Percentiles rank a stretch among this genome's conserved stretches.
These are phyloP conservation scores for Pythium chondricola DNA, from an alignment of 352 stramenopile genomes.

Conservation along the genomic window DNA sequence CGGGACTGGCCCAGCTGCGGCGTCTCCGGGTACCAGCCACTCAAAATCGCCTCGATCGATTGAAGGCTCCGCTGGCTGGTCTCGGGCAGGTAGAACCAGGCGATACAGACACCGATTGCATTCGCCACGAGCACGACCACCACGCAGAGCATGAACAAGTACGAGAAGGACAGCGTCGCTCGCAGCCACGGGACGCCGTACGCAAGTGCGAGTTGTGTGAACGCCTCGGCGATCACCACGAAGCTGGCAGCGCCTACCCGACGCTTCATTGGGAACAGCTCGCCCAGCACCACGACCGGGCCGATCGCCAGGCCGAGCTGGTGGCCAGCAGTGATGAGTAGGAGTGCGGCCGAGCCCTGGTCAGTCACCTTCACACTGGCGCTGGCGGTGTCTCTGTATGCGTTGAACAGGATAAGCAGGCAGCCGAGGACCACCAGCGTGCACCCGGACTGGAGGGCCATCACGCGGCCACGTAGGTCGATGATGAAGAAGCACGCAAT, in stretches of 20 bases:
- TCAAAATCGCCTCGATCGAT: slow-evolving; percentile 74
- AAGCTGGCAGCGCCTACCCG: slow-evolving; percentile 60
- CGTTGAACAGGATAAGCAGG: slow-evolving; percentile 39
- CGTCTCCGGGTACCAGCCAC: slow-evolving; percentile 65
- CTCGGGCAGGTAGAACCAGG: slow-evolving; percentile 67
- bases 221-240: slow-evolving; percentile 51
- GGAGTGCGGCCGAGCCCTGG: slow-evolving; percentile 46
- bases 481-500: slow-evolving; percentile 54
- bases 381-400: slow-evolving; percentile 22
- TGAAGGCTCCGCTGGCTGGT: slow-evolving; percentile 71
- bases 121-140: slow-evolving; percentile 43
- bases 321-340: slow-evolving; percentile 60
- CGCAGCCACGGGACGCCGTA: slow-evolving; percentile 35
- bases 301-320: slow-evolving; percentile 57
- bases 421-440: slow-evolving; percentile 42
- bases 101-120: slow-evolving; percentile 32
- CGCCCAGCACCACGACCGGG: slow-evolving; percentile 50
- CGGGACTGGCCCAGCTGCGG: slow-evolving; percentile 42
- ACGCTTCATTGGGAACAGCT: slow-evolving; percentile 66
- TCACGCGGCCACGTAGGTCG: slow-evolving; percentile 49
- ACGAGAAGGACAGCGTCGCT: slow-evolving; percentile 20
- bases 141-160: slow-evolving; percentile 33
- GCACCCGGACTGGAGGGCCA: slow-evolving; percentile 50
- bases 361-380: slow-evolving; percentile 31
- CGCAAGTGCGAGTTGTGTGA: slow-evolving; percentile 33